Percentiles rank a stretch among this genome's conserved stretches.
phyloP scores from a whole-genome alignment of 2,329 filamentous ascomycete species.

The Neofusicoccum kwambonambiense region DNA sequence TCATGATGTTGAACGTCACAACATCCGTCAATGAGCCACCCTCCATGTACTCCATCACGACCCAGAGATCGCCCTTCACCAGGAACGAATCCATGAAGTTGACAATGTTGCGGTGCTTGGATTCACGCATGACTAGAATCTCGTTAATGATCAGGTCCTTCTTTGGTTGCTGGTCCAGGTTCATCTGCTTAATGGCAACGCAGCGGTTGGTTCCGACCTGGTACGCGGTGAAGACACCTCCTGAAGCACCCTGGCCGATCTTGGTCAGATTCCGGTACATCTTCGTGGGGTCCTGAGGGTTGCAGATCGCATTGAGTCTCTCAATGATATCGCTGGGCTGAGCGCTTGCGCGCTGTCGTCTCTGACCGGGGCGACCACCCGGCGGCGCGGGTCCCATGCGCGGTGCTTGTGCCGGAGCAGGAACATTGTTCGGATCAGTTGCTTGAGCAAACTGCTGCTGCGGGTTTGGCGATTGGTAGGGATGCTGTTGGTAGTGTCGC shows the following conservation, averaged over 20 bases:
- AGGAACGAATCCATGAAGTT: constrained; percentile 99
- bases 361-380: constrained; percentile 64
- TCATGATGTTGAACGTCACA: constrained; percentile 99
- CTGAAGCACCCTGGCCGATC: constrained; percentile 95
- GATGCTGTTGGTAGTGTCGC: constrained; percentile 32
- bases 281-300: constrained; percentile 80
- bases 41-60: constrained; percentile 99
- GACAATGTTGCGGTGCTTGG: constrained; percentile 96
- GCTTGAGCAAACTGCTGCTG: constrained; percentile 49
- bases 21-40: constrained; percentile 96
- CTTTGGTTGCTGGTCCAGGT: constrained; percentile 95
- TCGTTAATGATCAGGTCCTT: constrained; percentile 99
- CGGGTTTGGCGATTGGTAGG: constrained; percentile 44
- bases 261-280: constrained; percentile 87
- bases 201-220: constrained; percentile 80
- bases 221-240: constrained; percentile 90
- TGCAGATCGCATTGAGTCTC: constrained; percentile 85
- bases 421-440: constrained; percentile 43
- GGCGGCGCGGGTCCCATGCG: constrained; percentile 54
- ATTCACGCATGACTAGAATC: constrained; percentile 98
- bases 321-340: constrained; percentile 78
- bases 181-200: constrained; percentile 99
- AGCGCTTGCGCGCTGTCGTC: constrained; percentile 66
- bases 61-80: constrained; percentile 88
- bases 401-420: constrained; percentile 44